These are phyloP conservation scores for Leishmania martiniquensis DNA, from an alignment of 208 protist species.

Conservation along the genomic window DNA sequence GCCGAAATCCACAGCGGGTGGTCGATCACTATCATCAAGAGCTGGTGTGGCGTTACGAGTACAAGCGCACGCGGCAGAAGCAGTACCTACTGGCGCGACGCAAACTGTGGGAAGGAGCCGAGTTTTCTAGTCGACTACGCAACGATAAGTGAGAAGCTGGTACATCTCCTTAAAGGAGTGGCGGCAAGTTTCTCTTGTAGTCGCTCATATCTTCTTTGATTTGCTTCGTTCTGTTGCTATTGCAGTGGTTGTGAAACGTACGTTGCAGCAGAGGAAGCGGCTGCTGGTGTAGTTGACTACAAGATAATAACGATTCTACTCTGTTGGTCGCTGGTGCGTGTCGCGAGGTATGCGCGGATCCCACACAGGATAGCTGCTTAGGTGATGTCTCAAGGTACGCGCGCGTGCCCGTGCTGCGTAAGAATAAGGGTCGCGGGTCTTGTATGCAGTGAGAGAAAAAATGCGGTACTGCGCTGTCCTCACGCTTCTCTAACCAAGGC, in stretches of 20 bases:
- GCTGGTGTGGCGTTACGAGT: conserved; percentile 91
- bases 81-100: conserved; percentile 83
- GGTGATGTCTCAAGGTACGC: background rate
- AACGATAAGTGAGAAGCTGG: conserved; percentile 1
- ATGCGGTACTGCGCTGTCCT: too few relatives aligned
- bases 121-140: background rate
- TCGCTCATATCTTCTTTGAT: background rate
- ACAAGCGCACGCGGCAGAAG: conserved; percentile 88
- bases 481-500: too few relatives aligned
- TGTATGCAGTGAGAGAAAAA: too few relatives aligned
- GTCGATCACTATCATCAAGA: conserved; percentile 94
- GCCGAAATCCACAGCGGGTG: conserved; percentile 88
- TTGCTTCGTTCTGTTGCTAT: background rate
- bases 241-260: conserved; percentile 2
- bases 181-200: background rate
- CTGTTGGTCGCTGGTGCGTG: background rate
- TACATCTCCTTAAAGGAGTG: background rate
- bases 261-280: background rate
- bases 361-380: background rate
- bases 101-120: conserved; percentile 26
- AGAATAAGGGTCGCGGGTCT: background rate
- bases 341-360: background rate
- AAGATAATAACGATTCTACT: background rate
- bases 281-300: background rate
- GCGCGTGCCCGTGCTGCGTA: background rate